Conservation (phyloP, 805 yeast genomes). For the Cyberlindnera petersonii region DNA sequence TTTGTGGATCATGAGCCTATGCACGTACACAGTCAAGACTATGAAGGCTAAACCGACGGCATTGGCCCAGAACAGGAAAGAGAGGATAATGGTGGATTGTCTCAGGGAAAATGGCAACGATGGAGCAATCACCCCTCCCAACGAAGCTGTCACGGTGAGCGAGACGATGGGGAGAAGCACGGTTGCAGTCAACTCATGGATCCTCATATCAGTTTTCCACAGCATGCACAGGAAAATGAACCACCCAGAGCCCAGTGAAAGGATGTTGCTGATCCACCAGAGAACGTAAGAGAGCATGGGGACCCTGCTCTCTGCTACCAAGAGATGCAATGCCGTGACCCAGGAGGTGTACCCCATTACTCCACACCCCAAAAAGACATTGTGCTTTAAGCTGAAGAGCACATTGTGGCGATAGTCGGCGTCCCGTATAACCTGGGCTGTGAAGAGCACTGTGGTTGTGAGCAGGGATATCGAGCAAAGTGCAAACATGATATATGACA, state of each 20-base stretch:
- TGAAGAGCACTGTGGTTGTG: slow-evolving; percentile 38
- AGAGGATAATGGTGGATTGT: slow-evolving; percentile 48
- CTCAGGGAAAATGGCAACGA: slow-evolving; percentile 44
- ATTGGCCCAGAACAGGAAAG: slow-evolving; percentile 62
- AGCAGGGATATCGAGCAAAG: slow-evolving; percentile 48
- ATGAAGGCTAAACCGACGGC: slow-evolving; percentile 60
- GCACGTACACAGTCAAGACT: slow-evolving; percentile 51
- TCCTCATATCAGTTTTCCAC: slow-evolving; percentile 30
- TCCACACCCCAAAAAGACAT: slow-evolving; percentile 70
- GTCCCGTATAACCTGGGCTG: slow-evolving; percentile 32
- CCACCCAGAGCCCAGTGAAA: slow-evolving; percentile 59
- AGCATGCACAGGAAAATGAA: slow-evolving; percentile 45
- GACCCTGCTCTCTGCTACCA: slow-evolving; percentile 34
- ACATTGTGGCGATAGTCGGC: slow-evolving; percentile 27
- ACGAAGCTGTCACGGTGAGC: slow-evolving; percentile 67
- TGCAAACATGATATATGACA: slow-evolving; percentile 63
- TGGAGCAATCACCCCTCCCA: slow-evolving; percentile 54
- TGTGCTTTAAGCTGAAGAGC: slow-evolving; percentile 37
- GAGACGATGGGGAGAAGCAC: slow-evolving; percentile 76
- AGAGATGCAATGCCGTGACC: slow-evolving; percentile 51
- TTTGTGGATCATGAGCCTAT: slow-evolving; percentile 55
- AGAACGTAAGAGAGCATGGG: slow-evolving; percentile 50
- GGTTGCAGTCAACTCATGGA: slow-evolving; percentile 47
- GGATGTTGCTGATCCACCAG: slow-evolving; percentile 67
- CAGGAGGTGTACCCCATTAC: slow-evolving; percentile 78